phyloP scores from a whole-genome alignment of 257 asterid species.

The Solanum phureja region DNA sequence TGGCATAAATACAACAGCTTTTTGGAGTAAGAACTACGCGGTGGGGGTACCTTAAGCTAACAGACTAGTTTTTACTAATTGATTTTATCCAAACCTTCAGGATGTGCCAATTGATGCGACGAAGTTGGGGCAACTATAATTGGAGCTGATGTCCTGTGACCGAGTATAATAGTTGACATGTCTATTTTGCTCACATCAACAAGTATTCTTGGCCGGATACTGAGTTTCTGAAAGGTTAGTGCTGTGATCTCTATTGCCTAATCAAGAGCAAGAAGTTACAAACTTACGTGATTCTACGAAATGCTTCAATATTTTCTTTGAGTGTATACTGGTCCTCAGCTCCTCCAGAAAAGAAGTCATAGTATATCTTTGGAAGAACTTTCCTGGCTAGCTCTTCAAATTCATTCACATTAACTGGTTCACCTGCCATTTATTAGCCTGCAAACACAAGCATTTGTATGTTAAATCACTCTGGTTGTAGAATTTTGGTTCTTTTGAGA shows the following conservation, averaged over 20 bases:
- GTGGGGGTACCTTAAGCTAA: background rate
- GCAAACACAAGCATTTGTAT: background rate
- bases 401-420: constrained; percentile 32
- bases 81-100: constrained; percentile 27
- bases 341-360: constrained; percentile 47
- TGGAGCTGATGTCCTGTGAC: constrained; percentile 38
- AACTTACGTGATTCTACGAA: constrained; percentile 35
- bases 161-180: constrained; percentile 39
- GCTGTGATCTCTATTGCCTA: background rate
- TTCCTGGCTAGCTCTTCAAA: constrained; percentile 49
- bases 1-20: constrained; percentile 4
- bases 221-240: constrained; percentile 1
- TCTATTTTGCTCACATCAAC: constrained; percentile 44
- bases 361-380: constrained; percentile 61
- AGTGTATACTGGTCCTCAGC: constrained; percentile 62
- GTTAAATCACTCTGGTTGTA: background rate
- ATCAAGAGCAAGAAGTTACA: background rate
- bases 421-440: constrained; percentile 31
- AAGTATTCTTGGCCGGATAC: constrained; percentile 46
- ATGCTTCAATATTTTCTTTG: constrained; percentile 41
- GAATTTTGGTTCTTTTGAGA: background rate
- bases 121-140: constrained; percentile 53
- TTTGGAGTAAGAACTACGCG: background rate
- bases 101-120: constrained; percentile 42
- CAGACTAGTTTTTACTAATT: background rate